Evolutionary conservation across 768 basidiomycete species (phyloP), one percentile per base, ranked within the genome.

Genomic region (Butyriboletus loyo): DNA sequence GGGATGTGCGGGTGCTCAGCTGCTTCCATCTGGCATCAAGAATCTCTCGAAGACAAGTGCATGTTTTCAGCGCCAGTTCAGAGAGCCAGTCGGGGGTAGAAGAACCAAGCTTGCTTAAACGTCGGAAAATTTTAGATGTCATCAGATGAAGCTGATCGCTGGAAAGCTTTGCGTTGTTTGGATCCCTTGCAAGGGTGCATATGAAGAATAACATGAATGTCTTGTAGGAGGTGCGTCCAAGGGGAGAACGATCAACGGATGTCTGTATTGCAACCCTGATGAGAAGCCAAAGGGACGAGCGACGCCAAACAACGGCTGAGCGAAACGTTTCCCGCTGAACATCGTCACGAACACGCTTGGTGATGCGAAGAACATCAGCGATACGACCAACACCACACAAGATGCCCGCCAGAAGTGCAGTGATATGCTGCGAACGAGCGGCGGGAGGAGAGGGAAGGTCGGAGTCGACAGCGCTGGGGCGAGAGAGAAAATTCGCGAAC

Each of bases 131-230:
- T 36, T 64, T 65, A 14, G 36, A 41, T 1, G 58, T 54, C 58
- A 69, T 68, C 22, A 49, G 56, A 30, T 60, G 59, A 31, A 70
- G 60, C 5, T 66, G 32, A 34, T 69, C 58, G 41, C 52, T 65
- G 5, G 54, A 39, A 32, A 57, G 41, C 19, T 57, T 17, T 0
- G 5, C 4, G 1, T 54, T 36, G 2, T 62, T 45, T 2, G 65
- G 66, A 3, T 60, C 21, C 11, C 54, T 47, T 4, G 75, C 52
- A 2, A 65, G 39, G 22, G 55, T 40, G 2, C 70, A 59, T 30
- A 74, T 53, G 47, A 80, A 64, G 46, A 72, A 79, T 2, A 75
- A 50, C 58, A 79, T 72, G 62, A 82, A 82, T 9, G 34, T 9
- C 46, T 82, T 82, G 64, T 83, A 82, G 1, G 59, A 63, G 8